Evolutionary conservation across 2,329 filamentous ascomycete species (phyloP), one percentile per base, ranked within the genome.

Genomic region (Fusarium sp.): DNA sequence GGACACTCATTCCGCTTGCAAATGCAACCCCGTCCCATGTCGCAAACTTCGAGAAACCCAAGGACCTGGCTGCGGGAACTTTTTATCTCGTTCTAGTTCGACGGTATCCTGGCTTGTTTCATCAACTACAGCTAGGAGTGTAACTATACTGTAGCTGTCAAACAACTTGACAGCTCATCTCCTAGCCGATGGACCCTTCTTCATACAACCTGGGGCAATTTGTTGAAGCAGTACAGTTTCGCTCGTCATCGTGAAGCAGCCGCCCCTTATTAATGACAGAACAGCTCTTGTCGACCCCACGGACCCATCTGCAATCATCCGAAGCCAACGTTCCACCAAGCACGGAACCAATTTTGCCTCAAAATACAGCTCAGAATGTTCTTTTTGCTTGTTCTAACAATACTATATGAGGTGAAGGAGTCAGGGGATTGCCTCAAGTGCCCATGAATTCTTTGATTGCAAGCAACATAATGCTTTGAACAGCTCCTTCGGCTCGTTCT

Each of bases 1-100:
- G 69, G 65, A 62, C 44, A 68, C 62, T 70, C 45, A 49, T 65
- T 59, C 57, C 60, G 57, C 56, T 71, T 65, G 42, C 31, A 41
- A 65, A 51, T 40, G 47, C 47, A 51, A 51, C 47, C 23, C 59
- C 33, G n/a, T 57, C 59, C 53, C 42, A 56, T 54, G 31, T 49
- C 38, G 56, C 30, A 57, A 54, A 38, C 52, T 44, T 28, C 51
- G 42, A 56, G 42, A 55, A 72, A 71, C 66, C 70, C 72, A 62
- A 54, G 67, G 64, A 70, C 71, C 71, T 74, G 67, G 70, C 66
- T 72, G 44, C 51, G 61, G 65, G 67, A 74, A 68, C 46, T 60
- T 37, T 58, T 51, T 51, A 42, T 58, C 28, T 59, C 36, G 45
- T 20, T 53, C 38, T 46, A 56, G 49, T 46, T 60, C 34, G 33